Evolutionary conservation across 1,284 basidiomycete species (phyloP).

Genomic region (Tausonia pullulans): DNA sequence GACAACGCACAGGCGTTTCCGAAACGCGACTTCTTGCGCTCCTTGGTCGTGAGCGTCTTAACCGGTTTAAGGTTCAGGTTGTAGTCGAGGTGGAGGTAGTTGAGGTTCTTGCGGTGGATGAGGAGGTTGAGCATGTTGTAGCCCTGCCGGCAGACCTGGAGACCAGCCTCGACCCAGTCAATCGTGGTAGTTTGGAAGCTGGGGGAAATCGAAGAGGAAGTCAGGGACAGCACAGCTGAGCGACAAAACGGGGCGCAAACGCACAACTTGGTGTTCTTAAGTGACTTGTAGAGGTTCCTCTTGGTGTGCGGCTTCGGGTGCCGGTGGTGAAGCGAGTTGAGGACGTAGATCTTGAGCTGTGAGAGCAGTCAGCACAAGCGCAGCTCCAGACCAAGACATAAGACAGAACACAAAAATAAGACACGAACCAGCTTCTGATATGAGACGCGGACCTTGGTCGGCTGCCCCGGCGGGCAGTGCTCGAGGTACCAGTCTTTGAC

Average conservation of each 20-base stretch:
- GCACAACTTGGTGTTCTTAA: conserved; percentile 90
- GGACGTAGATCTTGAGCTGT: conserved; percentile 78
- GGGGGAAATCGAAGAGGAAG: neutral
- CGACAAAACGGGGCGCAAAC: neutral
- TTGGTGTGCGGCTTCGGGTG: conserved; percentile 95
- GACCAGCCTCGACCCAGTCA: conserved; percentile 98
- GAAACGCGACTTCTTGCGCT: conserved; percentile 98
- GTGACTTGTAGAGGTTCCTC: conserved; percentile 89
- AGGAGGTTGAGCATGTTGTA: conserved; percentile 99
- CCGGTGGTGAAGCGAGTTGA: conserved; percentile 82
- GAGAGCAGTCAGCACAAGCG: neutral
- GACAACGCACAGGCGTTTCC: conserved; percentile 69
- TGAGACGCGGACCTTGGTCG: conserved; percentile 97
- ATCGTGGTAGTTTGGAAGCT: conserved; percentile 89
- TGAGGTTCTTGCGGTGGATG: conserved; percentile 98
- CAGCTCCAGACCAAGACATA: neutral
- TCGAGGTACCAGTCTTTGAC: conserved; percentile 98
- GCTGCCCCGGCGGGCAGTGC: conserved; percentile 90
- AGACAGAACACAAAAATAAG: neutral
- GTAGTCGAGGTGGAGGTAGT: conserved; percentile 86
- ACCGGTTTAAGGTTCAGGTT: conserved; percentile 96
- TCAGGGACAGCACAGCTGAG: neutral
- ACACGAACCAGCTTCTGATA: conserved; percentile 75
- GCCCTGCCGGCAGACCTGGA: conserved; percentile 96
- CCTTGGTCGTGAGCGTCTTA: conserved; percentile 98